Base-by-base conservation (phyloP, 2,329 filamentous ascomycete species). In the Paramyrothecium sp. region DNA sequence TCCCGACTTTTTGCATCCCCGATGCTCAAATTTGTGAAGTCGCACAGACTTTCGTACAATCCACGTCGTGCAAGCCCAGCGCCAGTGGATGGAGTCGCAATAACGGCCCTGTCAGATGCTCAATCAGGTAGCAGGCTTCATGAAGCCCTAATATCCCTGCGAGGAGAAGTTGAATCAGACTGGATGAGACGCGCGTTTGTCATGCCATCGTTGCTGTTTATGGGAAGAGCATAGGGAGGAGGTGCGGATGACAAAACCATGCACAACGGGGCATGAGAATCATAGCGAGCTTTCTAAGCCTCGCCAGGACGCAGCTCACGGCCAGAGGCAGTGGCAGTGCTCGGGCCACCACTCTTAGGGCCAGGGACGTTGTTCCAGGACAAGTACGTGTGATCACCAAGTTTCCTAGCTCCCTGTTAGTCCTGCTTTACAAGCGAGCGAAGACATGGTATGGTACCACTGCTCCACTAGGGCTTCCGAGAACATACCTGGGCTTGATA, bases 371-470 rank as follows among this genome's bases (percentile, higher is more conserved):
- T 85, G 73, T 98, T 97, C 95, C 95, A 99, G 22, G 91, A 95
- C 52, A 99, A 83, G 73, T 99, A 98, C 10, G 92, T 97, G 75
- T 98, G 95, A 73, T 99, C 95, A 60, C 95, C 95, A 47, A 99
- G 85, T 89, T 98, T 99, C 69, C 95, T 94, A 44, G 64, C n/a
- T 13, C 12, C 7, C 7, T 2, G 17, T 59, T 33, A 58, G 57
- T 30, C 10, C 26, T 30, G 10, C 26, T 30, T 10, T 30, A 10
- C 41, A 50, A 48, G 38, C 21, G 21, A 38, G 56, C 16, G 26
- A 3, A 21, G 62, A 44, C 60, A 50, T 58, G 53, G 51, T 33
- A 30, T 7, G 13, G 38, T 19, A 19, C 4, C 4, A 12, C 38
- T 7, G 38, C n/a, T n/a, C n/a, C 13, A 44, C 13, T 55, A 17